phyloP scores from a whole-genome alignment of 495 filamentous ascomycete species.

The Ramalina intermedia region DNA sequence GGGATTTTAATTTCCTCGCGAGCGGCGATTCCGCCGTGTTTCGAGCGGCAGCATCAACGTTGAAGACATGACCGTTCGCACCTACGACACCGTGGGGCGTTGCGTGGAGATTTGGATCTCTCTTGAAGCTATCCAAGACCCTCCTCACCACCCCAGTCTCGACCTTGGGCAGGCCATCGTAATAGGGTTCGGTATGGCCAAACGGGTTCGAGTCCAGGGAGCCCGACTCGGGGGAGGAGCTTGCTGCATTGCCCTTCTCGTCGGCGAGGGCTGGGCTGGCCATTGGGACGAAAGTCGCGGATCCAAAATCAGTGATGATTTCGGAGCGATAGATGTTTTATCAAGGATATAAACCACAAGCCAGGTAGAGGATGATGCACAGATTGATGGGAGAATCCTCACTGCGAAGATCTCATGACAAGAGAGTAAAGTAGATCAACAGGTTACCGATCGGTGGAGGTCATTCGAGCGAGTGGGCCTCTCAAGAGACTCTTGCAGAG shows the following conservation, averaged over 20 bases:
- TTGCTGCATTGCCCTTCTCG: background rate
- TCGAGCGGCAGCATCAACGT: slow-evolving; percentile 57
- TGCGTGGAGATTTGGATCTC: slow-evolving; percentile 54
- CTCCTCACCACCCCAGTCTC: slow-evolving; percentile 15
- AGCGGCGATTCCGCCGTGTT: slow-evolving; percentile 67
- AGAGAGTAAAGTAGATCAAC: too few species aligned
- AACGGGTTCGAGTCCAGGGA: slow-evolving; percentile 8
- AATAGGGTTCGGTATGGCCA: slow-evolving; percentile 2
- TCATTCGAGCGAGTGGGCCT: too few species aligned
- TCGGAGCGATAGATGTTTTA: too few species aligned
- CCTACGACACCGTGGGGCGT: slow-evolving; percentile 37
- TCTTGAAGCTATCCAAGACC: slow-evolving; percentile 66
- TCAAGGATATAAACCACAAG: too few species aligned
- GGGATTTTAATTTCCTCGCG: slow-evolving; percentile 36
- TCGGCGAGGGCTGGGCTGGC: slow-evolving; percentile 5
- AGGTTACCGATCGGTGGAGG: too few species aligned
- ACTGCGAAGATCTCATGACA: too few species aligned
- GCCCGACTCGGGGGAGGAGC: slow-evolving; percentile 6
- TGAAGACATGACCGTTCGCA: slow-evolving; percentile 51
- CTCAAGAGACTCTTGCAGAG: too few species aligned
- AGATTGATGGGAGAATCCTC: too few species aligned
- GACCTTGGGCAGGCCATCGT: background rate
- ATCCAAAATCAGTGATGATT: too few species aligned
- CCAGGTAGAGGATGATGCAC: too few species aligned
- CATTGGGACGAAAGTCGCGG: background rate